Evolutionary conservation across 768 basidiomycete species (phyloP), one percentile per base, ranked within the genome.

Genomic region (Auricularia auricula-judae): DNA sequence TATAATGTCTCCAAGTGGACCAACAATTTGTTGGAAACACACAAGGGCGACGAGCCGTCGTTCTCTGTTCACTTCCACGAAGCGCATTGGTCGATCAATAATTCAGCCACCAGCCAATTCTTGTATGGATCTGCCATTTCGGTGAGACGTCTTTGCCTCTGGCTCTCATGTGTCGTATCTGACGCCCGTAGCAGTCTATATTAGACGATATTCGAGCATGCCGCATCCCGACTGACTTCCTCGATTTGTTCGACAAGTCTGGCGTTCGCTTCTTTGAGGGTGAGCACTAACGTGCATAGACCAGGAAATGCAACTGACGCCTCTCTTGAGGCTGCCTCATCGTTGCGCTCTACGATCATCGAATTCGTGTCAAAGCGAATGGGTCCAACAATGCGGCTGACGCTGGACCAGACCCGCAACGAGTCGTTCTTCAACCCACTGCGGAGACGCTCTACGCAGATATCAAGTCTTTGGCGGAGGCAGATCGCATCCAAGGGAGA

Each of bases 221-320:
- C 68, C 81, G 90, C 59, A 92, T 93, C 79, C 91, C 91, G 12
- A 85, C 88, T 36, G 91, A 93, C 75, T 91, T 90, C 72, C 78
- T 92, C 12, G 88, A 91, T 66, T 75, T 91, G 35, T 91, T 93
- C 68, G 88, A 93, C 66, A 75, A 80, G 23, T 83, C 85, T 3
- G 80, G 79, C 64, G 81, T 91, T 3, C 88, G 89, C 23, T 93
- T 91, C 74, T 93, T 92, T 72, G 88, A 93, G 72, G 91, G 91
- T 90, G 65, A 34, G 62, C 80, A 76, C 23, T 11, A 18, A 29
- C 21, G 10, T n/a, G 54, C 54, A 10, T 56, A 8, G 54, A 16
- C 14, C 14, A 12, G 10, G 54, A 16, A 11, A 16, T 21, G 23
- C 23, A 7, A 34, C 34, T 29, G 14, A 59, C 47, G 29, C 33